A percentile compares a stretch with the other conserved stretches of the same genome.
phyloP scores from a whole-genome alignment of 1,139 yeast genomes.

The Protomyces lactucae-debilis region DNA sequence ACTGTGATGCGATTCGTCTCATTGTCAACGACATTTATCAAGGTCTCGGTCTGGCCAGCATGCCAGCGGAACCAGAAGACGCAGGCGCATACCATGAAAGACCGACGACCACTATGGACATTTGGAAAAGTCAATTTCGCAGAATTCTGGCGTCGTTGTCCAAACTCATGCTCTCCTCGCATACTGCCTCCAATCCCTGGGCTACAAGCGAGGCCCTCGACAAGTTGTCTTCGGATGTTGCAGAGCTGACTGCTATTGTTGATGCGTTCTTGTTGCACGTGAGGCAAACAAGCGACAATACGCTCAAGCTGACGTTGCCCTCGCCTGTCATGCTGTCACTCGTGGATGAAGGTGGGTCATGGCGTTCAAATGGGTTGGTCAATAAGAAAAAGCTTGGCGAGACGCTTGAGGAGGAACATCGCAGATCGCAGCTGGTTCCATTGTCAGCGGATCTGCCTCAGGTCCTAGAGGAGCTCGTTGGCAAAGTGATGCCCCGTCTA shows the following conservation, averaged over 20 bases:
- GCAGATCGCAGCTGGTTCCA: background rate
- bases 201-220: constrained; percentile 5
- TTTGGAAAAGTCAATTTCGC: background rate
- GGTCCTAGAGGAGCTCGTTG: constrained; percentile 1
- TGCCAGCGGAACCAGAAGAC: background rate
- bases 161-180: constrained; percentile 14
- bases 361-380: constrained; percentile 30
- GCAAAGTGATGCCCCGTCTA: constrained; percentile 25
- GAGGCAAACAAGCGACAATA: background rate
- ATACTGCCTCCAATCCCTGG: constrained; percentile 25
- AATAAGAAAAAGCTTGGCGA: background rate
- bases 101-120: background rate
- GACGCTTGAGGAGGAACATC: background rate
- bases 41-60: background rate
- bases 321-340: constrained; percentile 25
- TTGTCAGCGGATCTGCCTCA: background rate
- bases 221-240: constrained; percentile 22
- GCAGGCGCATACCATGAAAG: background rate
- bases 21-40: background rate
- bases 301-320: background rate
- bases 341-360: constrained; percentile 28
- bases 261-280: constrained; percentile 8
- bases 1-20: background rate
- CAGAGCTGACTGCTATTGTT: constrained; percentile 15
- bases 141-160: constrained; percentile 12